A percentile compares a stretch with the other conserved stretches of the same genome.
phyloP scores from a whole-genome alignment of 179 eudicot species.

The Spinacia oleracea region DNA sequence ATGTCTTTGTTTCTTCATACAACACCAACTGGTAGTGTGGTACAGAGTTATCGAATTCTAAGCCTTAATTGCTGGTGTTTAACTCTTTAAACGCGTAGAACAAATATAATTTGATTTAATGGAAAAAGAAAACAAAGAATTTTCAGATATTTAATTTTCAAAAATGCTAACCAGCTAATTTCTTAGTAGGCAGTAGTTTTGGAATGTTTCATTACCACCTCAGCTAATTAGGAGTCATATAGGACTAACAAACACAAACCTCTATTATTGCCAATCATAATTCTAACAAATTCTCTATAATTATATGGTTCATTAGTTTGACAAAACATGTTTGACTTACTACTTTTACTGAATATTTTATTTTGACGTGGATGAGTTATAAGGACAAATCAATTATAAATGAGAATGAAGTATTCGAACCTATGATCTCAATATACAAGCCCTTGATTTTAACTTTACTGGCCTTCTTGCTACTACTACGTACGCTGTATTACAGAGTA shows the following conservation, averaged over 20 bases:
- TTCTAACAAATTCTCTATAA: slow-evolving; percentile 17
- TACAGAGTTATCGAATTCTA: not conserved
- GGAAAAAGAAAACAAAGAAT: too few relatives aligned
- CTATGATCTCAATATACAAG: too few relatives aligned
- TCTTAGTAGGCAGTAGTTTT: not conserved
- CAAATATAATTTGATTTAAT: not conserved
- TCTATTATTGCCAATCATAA: slow-evolving; percentile 10
- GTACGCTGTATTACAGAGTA: too few relatives aligned
- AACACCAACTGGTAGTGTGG: too few relatives aligned
- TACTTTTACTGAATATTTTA: too few relatives aligned
- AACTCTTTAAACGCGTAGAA: not conserved
- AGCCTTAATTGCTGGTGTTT: not conserved
- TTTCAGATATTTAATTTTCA: too few relatives aligned
- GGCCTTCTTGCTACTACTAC: too few relatives aligned
- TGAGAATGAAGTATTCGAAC: too few relatives aligned
- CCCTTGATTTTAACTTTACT: too few relatives aligned
- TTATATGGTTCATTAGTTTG: not conserved
- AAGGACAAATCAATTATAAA: too few relatives aligned
- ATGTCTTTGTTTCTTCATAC: not conserved
- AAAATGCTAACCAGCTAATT: slow-evolving; percentile 13
- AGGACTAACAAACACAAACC: not conserved
- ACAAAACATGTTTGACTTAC: slow-evolving; percentile 4
- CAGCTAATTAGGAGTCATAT: not conserved
- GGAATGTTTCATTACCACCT: slow-evolving; percentile 5
- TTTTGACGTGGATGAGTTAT: too few relatives aligned